Conservation (phyloP, 768 basidiomycete genomes). For the Nevesoporus exiguus region DNA sequence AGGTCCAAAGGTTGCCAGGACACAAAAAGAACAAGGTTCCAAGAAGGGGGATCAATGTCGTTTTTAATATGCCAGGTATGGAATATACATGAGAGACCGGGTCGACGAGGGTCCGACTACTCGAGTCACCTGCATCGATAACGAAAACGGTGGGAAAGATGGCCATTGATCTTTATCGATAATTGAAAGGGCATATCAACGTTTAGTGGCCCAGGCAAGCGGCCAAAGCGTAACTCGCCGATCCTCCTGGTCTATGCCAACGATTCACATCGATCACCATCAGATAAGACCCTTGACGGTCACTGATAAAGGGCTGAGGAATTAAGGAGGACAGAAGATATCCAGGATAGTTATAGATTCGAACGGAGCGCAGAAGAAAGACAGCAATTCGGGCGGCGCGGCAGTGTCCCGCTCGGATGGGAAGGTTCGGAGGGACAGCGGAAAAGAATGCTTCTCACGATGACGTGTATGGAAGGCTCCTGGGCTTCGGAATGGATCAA, state of each 20-base stretch:
- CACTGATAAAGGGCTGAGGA: neutral
- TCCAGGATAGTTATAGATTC: neutral
- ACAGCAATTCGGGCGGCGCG: neutral
- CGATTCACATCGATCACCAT: slow-evolving; percentile 13
- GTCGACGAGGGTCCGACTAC: neutral
- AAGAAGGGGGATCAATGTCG: neutral
- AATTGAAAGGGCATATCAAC: neutral
- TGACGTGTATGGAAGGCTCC: slow-evolving; percentile 4
- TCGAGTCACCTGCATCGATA: neutral
- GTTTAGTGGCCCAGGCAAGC: neutral
- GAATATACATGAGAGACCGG: neutral
- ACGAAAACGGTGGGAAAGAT: slow-evolving; percentile 6
- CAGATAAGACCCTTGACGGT: slow-evolving; percentile 7
- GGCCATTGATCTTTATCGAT: neutral
- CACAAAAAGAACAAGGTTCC: slow-evolving; percentile 8
- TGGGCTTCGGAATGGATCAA: neutral
- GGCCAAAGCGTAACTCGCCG: neutral
- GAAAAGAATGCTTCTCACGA: slow-evolving; percentile 7
- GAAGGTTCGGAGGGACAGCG: slow-evolving; percentile 6
- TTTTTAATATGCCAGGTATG: neutral
- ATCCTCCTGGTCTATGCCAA: neutral
- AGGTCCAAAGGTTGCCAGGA: neutral
- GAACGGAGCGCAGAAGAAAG: slow-evolving; percentile 5
- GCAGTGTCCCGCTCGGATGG: slow-evolving; percentile 3
- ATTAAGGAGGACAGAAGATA: neutral